Conservation (phyloP, 495 filamentous ascomycete genomes). For the Halenospora varia region DNA sequence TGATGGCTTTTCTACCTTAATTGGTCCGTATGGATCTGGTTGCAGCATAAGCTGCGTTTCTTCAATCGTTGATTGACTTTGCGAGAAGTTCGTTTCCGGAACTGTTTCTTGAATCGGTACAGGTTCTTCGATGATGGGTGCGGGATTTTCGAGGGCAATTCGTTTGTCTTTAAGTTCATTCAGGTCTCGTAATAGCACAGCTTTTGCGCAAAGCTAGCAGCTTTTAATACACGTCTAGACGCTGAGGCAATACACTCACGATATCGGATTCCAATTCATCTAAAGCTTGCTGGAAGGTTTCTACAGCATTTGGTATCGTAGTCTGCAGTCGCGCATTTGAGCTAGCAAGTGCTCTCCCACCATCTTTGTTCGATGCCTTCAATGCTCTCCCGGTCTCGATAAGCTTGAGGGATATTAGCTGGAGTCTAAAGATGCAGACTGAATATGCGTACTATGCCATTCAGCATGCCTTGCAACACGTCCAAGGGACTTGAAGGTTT, state of each 20-base stretch:
- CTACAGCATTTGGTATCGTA: conserved; percentile 34
- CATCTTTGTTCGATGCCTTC: conserved; percentile 34
- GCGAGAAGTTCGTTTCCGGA: neutral
- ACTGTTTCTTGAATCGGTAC: neutral
- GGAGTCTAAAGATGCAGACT: neutral
- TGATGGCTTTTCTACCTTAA: conserved; percentile 7
- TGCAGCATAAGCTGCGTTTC: neutral
- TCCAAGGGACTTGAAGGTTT: conserved; percentile 36
- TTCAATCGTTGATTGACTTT: neutral
- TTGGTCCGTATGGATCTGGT: neutral
- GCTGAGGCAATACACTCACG: no score
- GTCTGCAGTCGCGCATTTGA: conserved; percentile 28
- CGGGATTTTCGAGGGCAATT: conserved; percentile 21
- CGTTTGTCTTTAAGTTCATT: conserved; percentile 17
- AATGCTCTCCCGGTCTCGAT: conserved; percentile 48
- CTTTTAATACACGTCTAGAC: no score
- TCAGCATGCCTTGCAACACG: conserved; percentile 39
- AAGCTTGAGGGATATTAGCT: conserved; percentile 34
- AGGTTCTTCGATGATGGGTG: conserved; percentile 8
- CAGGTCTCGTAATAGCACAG: conserved; percentile 23
- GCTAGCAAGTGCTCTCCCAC: conserved; percentile 27
- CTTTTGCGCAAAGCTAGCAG: conserved; percentile 24
- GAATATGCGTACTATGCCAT: conserved; percentile 38
- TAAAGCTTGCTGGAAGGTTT: conserved; percentile 43
- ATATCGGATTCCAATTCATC: conserved; percentile 50